Base-by-base conservation (phyloP, 495 filamentous ascomycete genomes). In the Aspergillus sclerotiicarbonarius region DNA sequence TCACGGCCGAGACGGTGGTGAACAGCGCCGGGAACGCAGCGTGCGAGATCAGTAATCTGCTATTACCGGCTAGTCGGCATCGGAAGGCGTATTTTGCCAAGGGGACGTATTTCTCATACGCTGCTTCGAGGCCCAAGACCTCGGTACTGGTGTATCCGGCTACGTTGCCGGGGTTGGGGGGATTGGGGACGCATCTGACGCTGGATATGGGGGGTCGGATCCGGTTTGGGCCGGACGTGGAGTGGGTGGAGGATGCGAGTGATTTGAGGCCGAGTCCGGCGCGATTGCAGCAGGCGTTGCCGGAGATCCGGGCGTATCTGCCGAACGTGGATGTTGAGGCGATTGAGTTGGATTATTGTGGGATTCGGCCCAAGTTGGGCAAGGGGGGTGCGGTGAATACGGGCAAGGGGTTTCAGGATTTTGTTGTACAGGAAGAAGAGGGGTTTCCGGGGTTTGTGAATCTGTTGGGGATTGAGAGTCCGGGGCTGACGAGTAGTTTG, bases 211-310 rank as follows among this genome's bases (percentile, higher is more conserved):
- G 81, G 0, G 93, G 92, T 0, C 82, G 89, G 1, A 82, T 98
- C 29, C 87, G 92, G 35, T 98, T 98, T 67, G 94, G 94, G 0
- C 94, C 94, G 0, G 94, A 98, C 65, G 90, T 97, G 12, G 92
- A 98, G 70, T 98, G 95, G 94, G 85, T 95, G 1, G 77, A 84
- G 43, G 80, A 83, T 37, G 81, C 87, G 0, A 71, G 62, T 25
- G 84, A 88, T 61, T 72, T 84, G 37, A 72, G 70, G 31, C 79
- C 81, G 8, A 80, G 72, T n/a, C 71, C 75, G 41, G 73, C 75
- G n/a, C 75, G 89, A 3, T 72, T 96, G 51, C 60, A 69, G n/a
- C 76, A 82, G 52, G 91, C 93, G 0, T 64, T 93, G 0, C 73
- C 76, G 15, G 90, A 88, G 70, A 96, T 98, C 51, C 73, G 80